Percentiles rank a stretch among this genome's conserved stretches.
phyloP scores from a whole-genome alignment of 371 early-diverging fungal species.

The Mortierella sp. region DNA sequence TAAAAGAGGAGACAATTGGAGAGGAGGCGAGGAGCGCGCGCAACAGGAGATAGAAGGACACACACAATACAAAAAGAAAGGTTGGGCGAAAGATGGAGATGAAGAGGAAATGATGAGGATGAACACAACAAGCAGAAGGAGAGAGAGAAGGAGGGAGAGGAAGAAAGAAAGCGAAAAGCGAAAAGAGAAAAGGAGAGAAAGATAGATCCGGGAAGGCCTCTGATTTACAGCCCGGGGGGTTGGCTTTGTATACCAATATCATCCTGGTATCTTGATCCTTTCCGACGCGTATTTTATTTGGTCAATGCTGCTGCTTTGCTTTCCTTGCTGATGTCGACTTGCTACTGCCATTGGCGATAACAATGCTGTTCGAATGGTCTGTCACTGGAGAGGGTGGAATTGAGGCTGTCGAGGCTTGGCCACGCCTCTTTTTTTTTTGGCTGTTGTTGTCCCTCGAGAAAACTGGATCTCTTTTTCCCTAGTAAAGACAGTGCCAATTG shows the following conservation, averaged over 20 bases:
- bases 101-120: not conserved
- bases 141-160: not conserved
- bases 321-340: not conserved
- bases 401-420: not conserved
- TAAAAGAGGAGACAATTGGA: not conserved
- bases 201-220: not conserved
- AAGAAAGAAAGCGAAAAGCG: not conserved
- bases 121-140: not conserved
- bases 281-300: slow-evolving; percentile 7
- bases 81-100: not conserved
- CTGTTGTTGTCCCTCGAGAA: not conserved
- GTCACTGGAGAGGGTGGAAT: no score
- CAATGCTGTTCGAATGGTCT: not conserved
- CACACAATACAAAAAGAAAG: not conserved
- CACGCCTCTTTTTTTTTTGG: not conserved
- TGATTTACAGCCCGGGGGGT: not conserved
- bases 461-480: not conserved
- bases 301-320: not conserved
- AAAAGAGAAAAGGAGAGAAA: no score
- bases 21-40: not conserved
- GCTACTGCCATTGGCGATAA: not conserved
- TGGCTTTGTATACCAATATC: not conserved
- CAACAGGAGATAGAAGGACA: not conserved
- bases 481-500: not conserved
- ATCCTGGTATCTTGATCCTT: not conserved